A percentile compares a stretch with the other conserved stretches of the same genome.
These are phyloP conservation scores for Beauveria pseudobassiana DNA, from an alignment of 2,329 filamentous ascomycete species.

Conservation along the genomic window DNA sequence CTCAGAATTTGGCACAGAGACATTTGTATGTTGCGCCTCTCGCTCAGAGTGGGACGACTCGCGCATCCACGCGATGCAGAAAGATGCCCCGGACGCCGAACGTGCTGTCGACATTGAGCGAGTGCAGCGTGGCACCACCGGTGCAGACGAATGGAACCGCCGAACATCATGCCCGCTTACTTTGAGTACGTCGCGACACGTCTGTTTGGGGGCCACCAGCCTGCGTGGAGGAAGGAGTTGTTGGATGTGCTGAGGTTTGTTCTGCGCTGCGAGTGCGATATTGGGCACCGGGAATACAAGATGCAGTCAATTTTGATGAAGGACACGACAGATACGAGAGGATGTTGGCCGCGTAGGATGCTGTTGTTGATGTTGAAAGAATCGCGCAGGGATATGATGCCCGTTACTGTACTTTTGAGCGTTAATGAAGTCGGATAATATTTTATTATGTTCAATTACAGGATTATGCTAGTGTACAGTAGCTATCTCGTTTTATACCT, in stretches of 20 bases:
- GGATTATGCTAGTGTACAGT: too few relatives aligned
- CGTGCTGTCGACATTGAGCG: not conserved
- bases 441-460: too few relatives aligned
- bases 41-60: not conserved
- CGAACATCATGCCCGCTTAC: not conserved
- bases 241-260: not conserved
- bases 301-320: not conserved
- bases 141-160: not conserved
- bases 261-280: not conserved
- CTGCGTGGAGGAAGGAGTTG: slow-evolving; percentile 1
- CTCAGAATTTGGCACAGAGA: not conserved
- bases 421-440: not conserved
- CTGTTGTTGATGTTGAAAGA: not conserved
- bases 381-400: not conserved
- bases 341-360: not conserved
- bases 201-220: not conserved
- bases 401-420: not conserved
- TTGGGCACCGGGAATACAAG: not conserved
- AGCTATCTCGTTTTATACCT: too few relatives aligned
- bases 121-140: not conserved
- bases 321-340: not conserved
- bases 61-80: not conserved
- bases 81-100: not conserved
- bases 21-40: not conserved
- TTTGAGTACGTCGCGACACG: slow-evolving; percentile 1